Evolutionary conservation across 257 asterid species (phyloP).

Genomic region (Solanum clarkiae): DNA sequence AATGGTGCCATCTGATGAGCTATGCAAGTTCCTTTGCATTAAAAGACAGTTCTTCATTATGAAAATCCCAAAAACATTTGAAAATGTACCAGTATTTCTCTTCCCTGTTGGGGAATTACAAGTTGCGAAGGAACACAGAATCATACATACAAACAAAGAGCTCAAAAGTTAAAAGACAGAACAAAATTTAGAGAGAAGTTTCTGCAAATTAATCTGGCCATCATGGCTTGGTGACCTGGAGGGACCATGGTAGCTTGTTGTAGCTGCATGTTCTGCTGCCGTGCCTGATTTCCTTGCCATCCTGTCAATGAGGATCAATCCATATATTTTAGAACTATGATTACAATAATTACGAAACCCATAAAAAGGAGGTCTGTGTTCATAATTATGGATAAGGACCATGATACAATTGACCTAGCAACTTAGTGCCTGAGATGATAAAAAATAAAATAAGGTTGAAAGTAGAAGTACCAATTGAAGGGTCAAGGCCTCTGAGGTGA

Average conservation of each 20-base stretch:
- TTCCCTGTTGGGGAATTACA: background rate
- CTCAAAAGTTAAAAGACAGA: background rate
- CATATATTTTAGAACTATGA: background rate
- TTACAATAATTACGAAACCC: background rate
- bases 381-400: background rate
- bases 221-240: slow-evolving; percentile 46
- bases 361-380: background rate
- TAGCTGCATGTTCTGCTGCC: slow-evolving; percentile 5
- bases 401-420: background rate
- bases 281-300: slow-evolving; percentile 40
- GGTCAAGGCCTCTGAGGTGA: slow-evolving; percentile 35
- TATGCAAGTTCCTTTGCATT: background rate
- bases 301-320: slow-evolving; percentile 16
- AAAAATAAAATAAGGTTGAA: background rate
- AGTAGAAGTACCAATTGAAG: slow-evolving; percentile 34
- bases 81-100: background rate
- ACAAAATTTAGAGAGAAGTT: background rate
- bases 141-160: background rate
- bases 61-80: background rate
- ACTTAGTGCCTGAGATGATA: background rate
- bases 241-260: slow-evolving; percentile 31
- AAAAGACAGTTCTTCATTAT: background rate
- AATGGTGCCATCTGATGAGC: background rate
- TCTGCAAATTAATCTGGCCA: slow-evolving; percentile 7
- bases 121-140: background rate